Base-by-base conservation (phyloP, 2,329 filamentous ascomycete species). In the Pseudonectria foliicola region DNA sequence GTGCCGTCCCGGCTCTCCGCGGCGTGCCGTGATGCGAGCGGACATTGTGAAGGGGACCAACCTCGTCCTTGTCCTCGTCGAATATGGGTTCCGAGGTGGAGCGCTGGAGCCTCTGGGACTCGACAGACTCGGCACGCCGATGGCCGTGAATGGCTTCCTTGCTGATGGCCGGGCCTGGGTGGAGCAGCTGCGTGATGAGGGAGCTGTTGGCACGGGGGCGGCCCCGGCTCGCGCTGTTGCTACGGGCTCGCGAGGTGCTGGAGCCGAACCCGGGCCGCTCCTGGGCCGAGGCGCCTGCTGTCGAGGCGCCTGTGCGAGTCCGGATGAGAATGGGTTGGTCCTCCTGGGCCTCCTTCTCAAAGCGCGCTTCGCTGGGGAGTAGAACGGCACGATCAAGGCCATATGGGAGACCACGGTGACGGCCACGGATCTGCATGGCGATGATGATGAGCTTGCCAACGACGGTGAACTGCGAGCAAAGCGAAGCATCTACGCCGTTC, bases 381-480 rank as follows among this genome's bases (percentile, higher is more conserved):
- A 78, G 62, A 8, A 79, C 72, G 29, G 75, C 75, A n/a, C 73
- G 67, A 49, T 79, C 75, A 2, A 82, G 68, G 4, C 76, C 77
- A 49, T 83, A 83, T 1, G 80, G 80, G 4, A 84, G 61, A 35
- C 79, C 80, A 54, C 80, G 75, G 50, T 83, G 80, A 3, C 80
- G 73, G 6, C 80, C 80, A 57, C 80, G 78, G 37, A 83, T 73
- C 61, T 80, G 74, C 77, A 82, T 81, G 21, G 76, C 76, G 38
- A 82, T 70, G 34, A 83, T 76, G 44, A 83, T 71, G 2, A 84
- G 69, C 52, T 83, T 84, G 60, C 55, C 87, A 59, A 94, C 61
- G 0, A 80, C 72, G 10, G 72, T 77, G 59, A 98, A 95, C 48
- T 95, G 77, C 0, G 75, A 82, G 23, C 78, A 88, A 45, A 98